phyloP scores from a whole-genome alignment of 768 basidiomycete species.

The Serpula lacrymans region DNA sequence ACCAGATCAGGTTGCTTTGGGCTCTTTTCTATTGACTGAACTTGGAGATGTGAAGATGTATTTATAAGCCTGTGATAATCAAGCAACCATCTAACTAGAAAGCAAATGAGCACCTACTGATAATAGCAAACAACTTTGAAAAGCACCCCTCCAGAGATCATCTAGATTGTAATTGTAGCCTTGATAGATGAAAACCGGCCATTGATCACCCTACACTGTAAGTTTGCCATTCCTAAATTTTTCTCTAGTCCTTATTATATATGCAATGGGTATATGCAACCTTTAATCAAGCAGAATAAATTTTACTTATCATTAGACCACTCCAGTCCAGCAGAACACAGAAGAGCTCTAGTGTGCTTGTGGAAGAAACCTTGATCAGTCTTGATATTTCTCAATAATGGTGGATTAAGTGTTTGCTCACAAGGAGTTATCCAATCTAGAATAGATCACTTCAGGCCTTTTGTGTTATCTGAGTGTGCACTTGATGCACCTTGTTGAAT shows the following conservation, averaged over 20 bases:
- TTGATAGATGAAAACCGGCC: slow-evolving; percentile 11
- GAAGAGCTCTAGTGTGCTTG: slow-evolving; percentile 11
- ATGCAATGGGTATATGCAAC: neutral
- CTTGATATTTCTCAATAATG: slow-evolving; percentile 9
- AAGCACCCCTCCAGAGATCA: slow-evolving; percentile 12
- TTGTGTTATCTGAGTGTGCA: too few species aligned
- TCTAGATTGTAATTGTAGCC: slow-evolving; percentile 8
- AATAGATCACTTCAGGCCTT: slow-evolving; percentile 7
- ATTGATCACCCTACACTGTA: slow-evolving; percentile 5
- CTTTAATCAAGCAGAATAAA: neutral
- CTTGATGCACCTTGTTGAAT: too few species aligned
- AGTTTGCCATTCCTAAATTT: slow-evolving; percentile 4
- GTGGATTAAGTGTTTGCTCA: slow-evolving; percentile 8
- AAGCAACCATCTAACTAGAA: too few species aligned
- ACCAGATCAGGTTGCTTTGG: too few species aligned
- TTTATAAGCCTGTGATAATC: too few species aligned
- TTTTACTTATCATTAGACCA: slow-evolving; percentile 13
- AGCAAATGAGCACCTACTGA: too few species aligned
- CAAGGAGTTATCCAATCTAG: slow-evolving; percentile 11
- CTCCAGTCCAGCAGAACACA: slow-evolving; percentile 12
- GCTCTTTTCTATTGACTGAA: slow-evolving; percentile 9
- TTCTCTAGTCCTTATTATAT: slow-evolving; percentile 1
- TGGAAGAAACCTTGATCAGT: slow-evolving; percentile 10
- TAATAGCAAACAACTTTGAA: too few species aligned
- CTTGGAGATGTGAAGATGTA: too few species aligned